These are phyloP conservation scores for Chaetoscypha palmicola DNA, from an alignment of 2,329 filamentous ascomycete species.

Conservation along the genomic window DNA sequence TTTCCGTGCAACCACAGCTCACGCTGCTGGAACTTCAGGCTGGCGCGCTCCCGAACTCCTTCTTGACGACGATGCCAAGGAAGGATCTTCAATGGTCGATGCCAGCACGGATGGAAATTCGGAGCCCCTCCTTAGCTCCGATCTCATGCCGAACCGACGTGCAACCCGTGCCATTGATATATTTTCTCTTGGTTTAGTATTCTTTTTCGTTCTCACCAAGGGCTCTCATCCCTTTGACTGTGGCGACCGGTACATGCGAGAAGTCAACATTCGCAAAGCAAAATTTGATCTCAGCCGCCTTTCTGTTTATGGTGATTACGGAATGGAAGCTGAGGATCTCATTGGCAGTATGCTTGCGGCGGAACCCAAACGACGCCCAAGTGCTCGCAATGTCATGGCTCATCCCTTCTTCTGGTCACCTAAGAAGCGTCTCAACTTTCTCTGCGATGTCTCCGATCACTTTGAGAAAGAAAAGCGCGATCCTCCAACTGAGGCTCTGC, in stretches of 20 bases:
- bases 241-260: slow-evolving; percentile 88
- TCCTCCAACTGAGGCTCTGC: slow-evolving; percentile 63
- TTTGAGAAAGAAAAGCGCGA: slow-evolving; percentile 90
- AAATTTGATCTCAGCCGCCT: slow-evolving; percentile 66
- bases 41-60: slow-evolving; percentile 96
- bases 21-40: slow-evolving; percentile 86
- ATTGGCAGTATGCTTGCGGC: slow-evolving; percentile 69
- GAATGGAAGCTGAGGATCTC: slow-evolving; percentile 80
- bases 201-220: slow-evolving; percentile 95
- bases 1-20: slow-evolving; percentile 87
- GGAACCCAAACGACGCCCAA: slow-evolving; percentile 54
- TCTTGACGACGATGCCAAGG: slow-evolving; percentile 64
- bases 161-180: slow-evolving; percentile 96
- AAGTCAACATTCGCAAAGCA: slow-evolving; percentile 94
- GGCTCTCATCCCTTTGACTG: slow-evolving; percentile 91
- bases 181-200: slow-evolving; percentile 94
- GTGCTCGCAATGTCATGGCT: slow-evolving; percentile 71
- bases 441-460: slow-evolving; percentile 95
- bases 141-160: slow-evolving; percentile 59
- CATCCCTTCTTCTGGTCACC: slow-evolving; percentile 96
- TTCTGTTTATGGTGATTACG: slow-evolving; percentile 72
- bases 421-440: slow-evolving; percentile 81
- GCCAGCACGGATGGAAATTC: slow-evolving; percentile 53
- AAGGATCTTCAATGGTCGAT: slow-evolving; percentile 40
- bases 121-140: slow-evolving; percentile 48